Evolutionary conservation across 495 filamentous ascomycete genomes (phyloP), one percentile per base, ranked within the genome.

Genomic region (Penicillium daleae): DNA sequence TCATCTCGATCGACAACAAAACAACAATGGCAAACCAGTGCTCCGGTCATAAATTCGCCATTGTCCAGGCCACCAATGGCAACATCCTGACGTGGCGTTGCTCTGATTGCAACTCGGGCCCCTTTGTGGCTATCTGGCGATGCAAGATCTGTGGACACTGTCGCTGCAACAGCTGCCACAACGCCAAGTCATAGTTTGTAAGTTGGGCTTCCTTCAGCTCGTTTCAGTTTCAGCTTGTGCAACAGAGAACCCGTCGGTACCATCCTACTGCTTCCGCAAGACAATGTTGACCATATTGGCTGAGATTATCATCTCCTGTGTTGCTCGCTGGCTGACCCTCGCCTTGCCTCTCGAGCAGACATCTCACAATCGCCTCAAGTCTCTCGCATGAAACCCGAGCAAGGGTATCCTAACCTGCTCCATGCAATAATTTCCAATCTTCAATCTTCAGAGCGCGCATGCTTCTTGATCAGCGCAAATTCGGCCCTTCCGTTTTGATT

Each of bases 1-100:
- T 24, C 17, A 35, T 10, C 24, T 21, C 32, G 27, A 48, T 13
- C 26, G n/a, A 17, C 13, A 19, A 46, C 8, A 46, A 4, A 54
- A 15, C 37, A 35, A 76, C 24, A 48, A 82, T 82, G 79, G 78
- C 79, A 60, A 82, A 82, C 64, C 76, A 79, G 54, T 82, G 79
- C 64, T 75, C 77, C 49, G 79, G 79, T 58, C 79, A 82, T 57
- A 59, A 66, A 31, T 82, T 80, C 54, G 76, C 73, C 66, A 80
- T 82, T 55, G 68, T 80, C 22, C 79, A 82, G 64, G 73, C 76
- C 13, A 77, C 77, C 37, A 80, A 82, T 65, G 79, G 79, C 51
- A 82, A 80, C 56, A 78, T 82, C 62, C 68, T 82, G 56, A 78
- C 78, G 42, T 82, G 78, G 77, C 77, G 75, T 13, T 82, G 80